Percentiles rank a stretch among this genome's conserved stretches.
Conservation (phyloP, 2,329 filamentous ascomycete genomes). For the Didymella sp. region DNA sequence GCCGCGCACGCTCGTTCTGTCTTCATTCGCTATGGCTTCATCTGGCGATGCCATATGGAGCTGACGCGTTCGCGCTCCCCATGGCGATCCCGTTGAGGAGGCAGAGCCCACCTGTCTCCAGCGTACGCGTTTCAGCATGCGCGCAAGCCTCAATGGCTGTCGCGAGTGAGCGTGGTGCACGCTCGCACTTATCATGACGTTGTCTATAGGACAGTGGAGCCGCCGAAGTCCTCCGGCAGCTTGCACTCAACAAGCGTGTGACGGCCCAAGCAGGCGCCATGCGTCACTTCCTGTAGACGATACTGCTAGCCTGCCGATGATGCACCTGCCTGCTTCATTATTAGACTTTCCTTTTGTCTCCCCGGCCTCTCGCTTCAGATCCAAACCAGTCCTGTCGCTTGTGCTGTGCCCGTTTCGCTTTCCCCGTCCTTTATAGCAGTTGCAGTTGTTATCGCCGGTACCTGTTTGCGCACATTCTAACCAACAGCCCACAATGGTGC, state of each 20-base stretch:
- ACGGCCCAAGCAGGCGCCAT: slow-evolving; percentile 20
- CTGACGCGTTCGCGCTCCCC: slow-evolving; percentile 18
- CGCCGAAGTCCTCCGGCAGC: slow-evolving; percentile 15
- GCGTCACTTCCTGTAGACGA: slow-evolving; percentile 16
- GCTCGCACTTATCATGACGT: slow-evolving; percentile 15
- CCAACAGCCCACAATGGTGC: slow-evolving; percentile 27
- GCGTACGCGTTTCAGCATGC: slow-evolving; percentile 15
- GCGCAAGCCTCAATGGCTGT: slow-evolving; percentile 9
- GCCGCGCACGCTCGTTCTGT: slow-evolving; percentile 10
- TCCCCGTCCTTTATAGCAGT: slow-evolving; percentile 5
- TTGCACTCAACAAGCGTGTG: slow-evolving; percentile 17
- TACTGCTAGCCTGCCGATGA: slow-evolving; percentile 15
- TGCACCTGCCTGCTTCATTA: slow-evolving; percentile 16
- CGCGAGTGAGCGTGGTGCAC: not conserved
- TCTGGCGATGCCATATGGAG: slow-evolving; percentile 14
- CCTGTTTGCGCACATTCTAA: slow-evolving; percentile 8
- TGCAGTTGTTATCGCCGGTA: slow-evolving; percentile 16
- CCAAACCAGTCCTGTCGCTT: slow-evolving; percentile 19
- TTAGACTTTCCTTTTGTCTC: slow-evolving; percentile 14
- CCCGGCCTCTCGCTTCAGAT: slow-evolving; percentile 8
- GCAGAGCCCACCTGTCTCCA: slow-evolving; percentile 6
- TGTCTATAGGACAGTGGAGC: slow-evolving; percentile 10
- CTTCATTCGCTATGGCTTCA: slow-evolving; percentile 8
- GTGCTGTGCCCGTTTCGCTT: slow-evolving; percentile 4
- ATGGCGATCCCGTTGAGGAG: slow-evolving; percentile 1